Evolutionary conservation across 352 stramenopile genomes (phyloP).

Genomic region (Pythium volutum): DNA sequence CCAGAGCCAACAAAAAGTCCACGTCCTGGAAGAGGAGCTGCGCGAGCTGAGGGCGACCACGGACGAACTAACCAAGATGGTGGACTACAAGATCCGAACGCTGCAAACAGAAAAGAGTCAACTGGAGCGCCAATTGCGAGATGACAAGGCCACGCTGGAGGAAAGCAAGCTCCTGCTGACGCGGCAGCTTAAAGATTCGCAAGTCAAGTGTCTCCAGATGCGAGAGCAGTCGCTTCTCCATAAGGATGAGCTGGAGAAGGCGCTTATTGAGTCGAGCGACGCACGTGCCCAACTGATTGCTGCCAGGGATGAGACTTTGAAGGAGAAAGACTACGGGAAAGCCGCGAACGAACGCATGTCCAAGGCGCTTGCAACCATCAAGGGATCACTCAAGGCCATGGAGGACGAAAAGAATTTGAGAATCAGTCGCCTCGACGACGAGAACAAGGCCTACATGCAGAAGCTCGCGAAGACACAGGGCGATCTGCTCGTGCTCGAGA

Average conservation of each 20-base stretch:
- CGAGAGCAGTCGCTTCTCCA: slow-evolving; percentile 59
- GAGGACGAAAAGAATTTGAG: slow-evolving; percentile 63
- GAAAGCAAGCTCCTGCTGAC: slow-evolving; percentile 48
- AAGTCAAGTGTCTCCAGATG: slow-evolving; percentile 52
- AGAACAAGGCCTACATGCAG: slow-evolving; percentile 44
- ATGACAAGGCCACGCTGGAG: slow-evolving; percentile 41
- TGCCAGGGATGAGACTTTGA: slow-evolving; percentile 47
- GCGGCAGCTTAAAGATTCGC: slow-evolving; percentile 56
- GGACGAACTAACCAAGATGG: slow-evolving; percentile 34
- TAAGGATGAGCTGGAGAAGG: slow-evolving; percentile 63
- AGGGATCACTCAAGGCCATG: slow-evolving; percentile 50
- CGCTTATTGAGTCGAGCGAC: slow-evolving; percentile 42
- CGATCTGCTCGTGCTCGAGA: slow-evolving; percentile 53
- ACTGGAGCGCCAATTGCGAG: slow-evolving; percentile 35
- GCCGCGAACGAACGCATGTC: slow-evolving; percentile 53
- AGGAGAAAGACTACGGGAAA: slow-evolving; percentile 56
- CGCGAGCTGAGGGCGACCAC: slow-evolving; percentile 32
- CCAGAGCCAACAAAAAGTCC: slow-evolving; percentile 37
- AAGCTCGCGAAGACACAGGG: slow-evolving; percentile 57
- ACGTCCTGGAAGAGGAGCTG: slow-evolving; percentile 43
- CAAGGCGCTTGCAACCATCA: slow-evolving; percentile 52
- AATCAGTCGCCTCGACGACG: slow-evolving; percentile 49
- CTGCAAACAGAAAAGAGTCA: slow-evolving; percentile 22
- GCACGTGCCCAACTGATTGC: slow-evolving; percentile 39
- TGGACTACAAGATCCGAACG: slow-evolving; percentile 43